These are phyloP conservation scores for Russula compacta DNA, from an alignment of 768 basidiomycete genomes.

Conservation along the genomic window DNA sequence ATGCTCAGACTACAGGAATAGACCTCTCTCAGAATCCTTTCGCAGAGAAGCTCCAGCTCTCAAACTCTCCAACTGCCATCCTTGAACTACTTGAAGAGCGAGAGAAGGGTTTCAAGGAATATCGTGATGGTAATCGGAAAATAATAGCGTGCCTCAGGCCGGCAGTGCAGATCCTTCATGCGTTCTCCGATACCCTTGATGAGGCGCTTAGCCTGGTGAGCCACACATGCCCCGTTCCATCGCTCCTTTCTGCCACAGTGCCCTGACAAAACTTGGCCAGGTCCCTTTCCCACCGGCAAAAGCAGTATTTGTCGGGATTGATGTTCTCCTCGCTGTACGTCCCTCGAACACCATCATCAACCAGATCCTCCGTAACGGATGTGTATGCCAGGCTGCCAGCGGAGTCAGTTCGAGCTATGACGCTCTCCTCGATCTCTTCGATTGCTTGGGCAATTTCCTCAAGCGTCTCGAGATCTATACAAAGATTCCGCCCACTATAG, in stretches of 20 bases:
- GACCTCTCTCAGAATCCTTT: neutral
- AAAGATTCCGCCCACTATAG: neutral
- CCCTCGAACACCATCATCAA: neutral
- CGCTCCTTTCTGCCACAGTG: neutral
- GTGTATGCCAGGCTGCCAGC: neutral
- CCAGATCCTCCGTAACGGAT: neutral
- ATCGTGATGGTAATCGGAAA: neutral
- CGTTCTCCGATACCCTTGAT: neutral
- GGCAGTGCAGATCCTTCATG: neutral
- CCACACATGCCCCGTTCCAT: neutral
- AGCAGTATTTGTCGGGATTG: neutral
- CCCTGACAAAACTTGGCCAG: neutral
- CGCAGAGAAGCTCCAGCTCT: neutral
- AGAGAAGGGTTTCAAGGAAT: neutral
- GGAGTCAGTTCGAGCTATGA: neutral
- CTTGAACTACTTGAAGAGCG: neutral
- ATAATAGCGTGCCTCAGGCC: neutral
- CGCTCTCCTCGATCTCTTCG: neutral
- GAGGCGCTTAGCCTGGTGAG: neutral
- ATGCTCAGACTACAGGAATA: neutral
- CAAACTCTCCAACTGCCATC: neutral
- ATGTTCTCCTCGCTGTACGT: neutral
- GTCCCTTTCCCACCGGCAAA: neutral
- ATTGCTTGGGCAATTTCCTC: neutral
- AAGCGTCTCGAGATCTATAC: neutral